These are phyloP conservation scores for Rhizopus arrhizus DNA, from an alignment of 371 early-diverging fungal genomes.

Conservation along the genomic window DNA sequence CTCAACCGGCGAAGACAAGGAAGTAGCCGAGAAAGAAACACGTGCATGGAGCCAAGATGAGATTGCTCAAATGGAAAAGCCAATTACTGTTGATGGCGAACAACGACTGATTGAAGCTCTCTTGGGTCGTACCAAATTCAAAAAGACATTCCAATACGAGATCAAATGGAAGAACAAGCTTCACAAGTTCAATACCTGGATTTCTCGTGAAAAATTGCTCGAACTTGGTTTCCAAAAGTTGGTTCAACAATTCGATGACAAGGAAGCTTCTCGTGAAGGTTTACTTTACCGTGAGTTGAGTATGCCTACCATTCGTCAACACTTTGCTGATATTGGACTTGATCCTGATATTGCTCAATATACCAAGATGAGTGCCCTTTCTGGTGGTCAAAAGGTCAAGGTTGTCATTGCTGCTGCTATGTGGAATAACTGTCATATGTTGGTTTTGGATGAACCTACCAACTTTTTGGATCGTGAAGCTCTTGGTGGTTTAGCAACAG, in stretches of 20 bases:
- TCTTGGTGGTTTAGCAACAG: conserved; percentile 81
- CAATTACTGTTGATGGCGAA: conserved; percentile 59
- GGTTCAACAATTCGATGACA: conserved; percentile 79
- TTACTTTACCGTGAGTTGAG: conserved; percentile 67
- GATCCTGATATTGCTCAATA: conserved; percentile 78
- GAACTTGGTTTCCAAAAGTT: conserved; percentile 77
- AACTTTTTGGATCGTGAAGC: conserved; percentile 90
- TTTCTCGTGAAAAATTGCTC: conserved; percentile 69
- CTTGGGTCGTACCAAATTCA: conserved; percentile 76
- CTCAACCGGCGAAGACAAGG: conserved; percentile 77
- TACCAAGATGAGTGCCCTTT: conserved; percentile 70
- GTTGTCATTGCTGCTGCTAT: conserved; percentile 84
- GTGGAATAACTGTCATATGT: conserved; percentile 83
- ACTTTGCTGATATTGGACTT: conserved; percentile 73
- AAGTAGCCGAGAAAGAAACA: conserved; percentile 75
- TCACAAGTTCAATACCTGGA: conserved; percentile 74
- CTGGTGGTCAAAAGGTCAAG: conserved; percentile 90
- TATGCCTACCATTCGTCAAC: conserved; percentile 69
- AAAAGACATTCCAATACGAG: conserved; percentile 84
- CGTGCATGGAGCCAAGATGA: conserved; percentile 73
- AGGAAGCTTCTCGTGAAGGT: conserved; percentile 80
- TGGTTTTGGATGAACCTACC: conserved; percentile 85
- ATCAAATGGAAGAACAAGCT: conserved; percentile 74
- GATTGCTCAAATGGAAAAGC: conserved; percentile 62
- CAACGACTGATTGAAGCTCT: conserved; percentile 64